phyloP scores from a whole-genome alignment of 306 rosid genomes.

The Albizia julibrissin region DNA sequence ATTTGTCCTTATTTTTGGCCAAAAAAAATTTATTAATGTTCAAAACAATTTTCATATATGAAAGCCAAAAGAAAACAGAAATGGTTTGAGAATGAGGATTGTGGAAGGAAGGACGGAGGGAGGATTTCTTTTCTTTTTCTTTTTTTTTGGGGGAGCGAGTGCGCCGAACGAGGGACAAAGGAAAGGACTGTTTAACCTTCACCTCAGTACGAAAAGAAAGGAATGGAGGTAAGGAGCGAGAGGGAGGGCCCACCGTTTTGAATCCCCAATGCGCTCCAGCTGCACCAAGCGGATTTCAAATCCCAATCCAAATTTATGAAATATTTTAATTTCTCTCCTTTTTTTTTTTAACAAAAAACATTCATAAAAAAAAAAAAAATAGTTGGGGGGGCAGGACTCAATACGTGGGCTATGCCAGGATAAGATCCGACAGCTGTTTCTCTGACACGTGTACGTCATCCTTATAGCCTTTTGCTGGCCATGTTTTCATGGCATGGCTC shows the following conservation, averaged over 20 bases:
- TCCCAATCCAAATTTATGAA: slow-evolving; percentile 37
- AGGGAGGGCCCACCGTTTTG: slow-evolving; percentile 41
- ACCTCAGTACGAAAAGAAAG: background rate
- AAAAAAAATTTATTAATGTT: too few relatives aligned
- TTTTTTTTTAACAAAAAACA: background rate
- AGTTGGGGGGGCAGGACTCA: background rate
- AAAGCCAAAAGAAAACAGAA: too few relatives aligned
- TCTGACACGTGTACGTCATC: slow-evolving; percentile 51
- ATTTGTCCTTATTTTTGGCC: too few relatives aligned
- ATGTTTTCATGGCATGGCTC: background rate
- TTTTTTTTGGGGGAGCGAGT: too few relatives aligned
- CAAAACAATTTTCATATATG: too few relatives aligned
- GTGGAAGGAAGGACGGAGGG: too few relatives aligned
- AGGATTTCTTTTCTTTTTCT: too few relatives aligned
- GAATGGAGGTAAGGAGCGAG: slow-evolving; percentile 12
- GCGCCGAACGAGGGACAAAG: background rate
- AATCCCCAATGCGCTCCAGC: slow-evolving; percentile 60
- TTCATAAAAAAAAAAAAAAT: background rate
- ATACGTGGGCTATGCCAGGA: slow-evolving; percentile 31
- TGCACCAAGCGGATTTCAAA: slow-evolving; percentile 48
- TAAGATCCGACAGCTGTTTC: slow-evolving; percentile 56
- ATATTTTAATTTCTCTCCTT: background rate
- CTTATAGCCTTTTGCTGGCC: slow-evolving; percentile 5
- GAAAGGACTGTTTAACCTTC: background rate
- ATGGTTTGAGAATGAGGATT: background rate